Base-by-base conservation (phyloP, 2,329 filamentous ascomycete genomes). In the Fusarium hainanense region DNA sequence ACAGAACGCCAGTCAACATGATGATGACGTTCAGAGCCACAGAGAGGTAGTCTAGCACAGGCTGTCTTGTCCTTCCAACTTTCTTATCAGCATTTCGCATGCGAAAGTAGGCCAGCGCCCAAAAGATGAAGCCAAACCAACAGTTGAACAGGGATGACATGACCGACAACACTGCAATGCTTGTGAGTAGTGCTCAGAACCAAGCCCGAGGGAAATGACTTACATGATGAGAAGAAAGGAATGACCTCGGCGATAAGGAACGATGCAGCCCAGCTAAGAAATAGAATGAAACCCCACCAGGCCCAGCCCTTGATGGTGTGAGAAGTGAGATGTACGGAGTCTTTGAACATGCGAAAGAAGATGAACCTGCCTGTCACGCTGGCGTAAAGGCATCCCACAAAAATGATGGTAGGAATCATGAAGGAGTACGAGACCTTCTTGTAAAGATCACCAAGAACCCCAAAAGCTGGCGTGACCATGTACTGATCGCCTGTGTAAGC, bases 121-220 rank as follows among this genome's bases (percentile, higher is more conserved):
- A 98, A 83, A 97, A 98, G 76, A 97, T 97, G 84, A 97, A 98
- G 23, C 94, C 94, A 74, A 95, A 94, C 85, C 94, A 94, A 61
- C 92, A 95, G 81, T 97, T 93, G 77, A 97, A 97, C 1, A 97
- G 86, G 4, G 93, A 93, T 20, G 90, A 92, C 90, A 94, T 92
- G 65, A 93, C 83, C 6, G 89, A 90, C 11, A 89, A 77, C 3
- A 90, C 85, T 87, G 37, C 3, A 37, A 71, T 37, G 6, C 69
- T 69, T 34, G 25, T 68, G n/a, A 73, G 59, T 4, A 23, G 1
- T 1, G 6, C 4, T 6, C 4, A 28, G 4, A 2, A 2, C 6
- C 3, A 8, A 16, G 1, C 7, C 7, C 1, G 14, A n/a, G 16
- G 3, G 3, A 4, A 5, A 8, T 18, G 2, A 27, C 85, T 80